phyloP scores from a whole-genome alignment of 306 rosid species.

The Vigna nakashimae region DNA sequence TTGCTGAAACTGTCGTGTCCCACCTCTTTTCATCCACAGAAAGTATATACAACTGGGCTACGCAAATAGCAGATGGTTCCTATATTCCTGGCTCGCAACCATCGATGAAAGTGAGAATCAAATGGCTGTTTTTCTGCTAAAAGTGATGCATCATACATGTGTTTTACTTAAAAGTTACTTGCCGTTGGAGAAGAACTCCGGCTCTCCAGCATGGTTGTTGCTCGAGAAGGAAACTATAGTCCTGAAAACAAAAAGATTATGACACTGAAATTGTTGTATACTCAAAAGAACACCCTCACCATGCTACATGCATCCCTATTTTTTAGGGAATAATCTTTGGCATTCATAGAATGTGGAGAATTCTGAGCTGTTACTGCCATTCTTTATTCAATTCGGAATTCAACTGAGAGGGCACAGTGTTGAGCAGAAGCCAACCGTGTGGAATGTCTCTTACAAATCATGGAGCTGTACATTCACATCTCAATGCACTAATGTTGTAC shows the following conservation, averaged over 20 bases:
- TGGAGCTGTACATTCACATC: neutral
- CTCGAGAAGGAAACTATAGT: slow-evolving; percentile 38
- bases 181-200: slow-evolving; percentile 81
- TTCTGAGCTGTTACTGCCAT: slow-evolving; percentile 2
- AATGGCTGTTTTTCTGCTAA: slow-evolving; percentile 56
- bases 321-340: slow-evolving; percentile 12
- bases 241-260: slow-evolving; percentile 22
- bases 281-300: slow-evolving; percentile 22
- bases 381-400: neutral
- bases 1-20: slow-evolving; percentile 63
- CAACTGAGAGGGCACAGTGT: slow-evolving; percentile 9
- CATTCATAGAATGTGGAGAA: slow-evolving; percentile 11
- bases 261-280: slow-evolving; percentile 7
- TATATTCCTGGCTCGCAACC: slow-evolving; percentile 48
- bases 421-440: slow-evolving; percentile 34
- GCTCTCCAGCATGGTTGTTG: slow-evolving; percentile 69
- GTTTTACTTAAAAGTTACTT: slow-evolving; percentile 65
- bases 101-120: slow-evolving; percentile 79
- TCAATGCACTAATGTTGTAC: slow-evolving; percentile 9
- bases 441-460: neutral
- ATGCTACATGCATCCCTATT: neutral
- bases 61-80: slow-evolving; percentile 44
- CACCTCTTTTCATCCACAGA: slow-evolving; percentile 71
- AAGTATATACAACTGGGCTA: slow-evolving; percentile 65
- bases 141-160: slow-evolving; percentile 67